A percentile compares a stretch with the other conserved stretches of the same genome.
These are phyloP conservation scores for Mucor saturninus DNA, from an alignment of 371 early-diverging fungal species.

Conservation along the genomic window DNA sequence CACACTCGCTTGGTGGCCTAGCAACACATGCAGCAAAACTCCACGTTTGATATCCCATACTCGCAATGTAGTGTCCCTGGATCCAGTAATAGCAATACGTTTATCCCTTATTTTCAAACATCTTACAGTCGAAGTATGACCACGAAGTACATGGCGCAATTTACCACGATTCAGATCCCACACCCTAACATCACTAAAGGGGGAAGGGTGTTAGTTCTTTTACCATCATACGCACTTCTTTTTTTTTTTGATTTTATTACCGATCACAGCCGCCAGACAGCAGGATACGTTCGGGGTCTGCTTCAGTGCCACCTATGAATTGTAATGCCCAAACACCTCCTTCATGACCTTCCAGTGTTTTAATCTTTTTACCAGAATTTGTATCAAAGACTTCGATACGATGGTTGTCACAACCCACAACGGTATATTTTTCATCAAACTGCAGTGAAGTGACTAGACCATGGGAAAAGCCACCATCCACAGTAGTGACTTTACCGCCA, in stretches of 20 bases:
- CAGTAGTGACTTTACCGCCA: conserved; percentile 68
- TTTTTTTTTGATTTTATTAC: conserved; percentile 23
- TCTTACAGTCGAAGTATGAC: conserved; percentile 91
- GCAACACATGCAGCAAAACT: conserved; percentile 59
- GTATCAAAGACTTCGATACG: conserved; percentile 85
- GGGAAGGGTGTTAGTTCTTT: neutral
- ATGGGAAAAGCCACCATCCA: conserved; percentile 74
- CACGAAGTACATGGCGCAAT: conserved; percentile 80
- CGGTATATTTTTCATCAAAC: conserved; percentile 83
- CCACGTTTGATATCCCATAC: conserved; percentile 84
- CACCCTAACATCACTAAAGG: conserved; percentile 75
- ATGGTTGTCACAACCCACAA: conserved; percentile 84
- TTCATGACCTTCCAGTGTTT: conserved; percentile 67
- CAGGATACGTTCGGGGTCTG: conserved; percentile 74
- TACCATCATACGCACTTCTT: neutral
- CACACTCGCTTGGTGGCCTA: conserved; percentile 81
- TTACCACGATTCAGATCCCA: conserved; percentile 86
- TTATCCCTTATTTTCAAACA: conserved; percentile 78
- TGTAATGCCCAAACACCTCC: conserved; percentile 29
- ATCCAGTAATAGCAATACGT: conserved; percentile 82
- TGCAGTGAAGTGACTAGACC: conserved; percentile 87
- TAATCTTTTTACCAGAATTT: conserved; percentile 62
- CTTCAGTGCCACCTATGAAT: conserved; percentile 46
- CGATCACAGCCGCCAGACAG: conserved; percentile 83
- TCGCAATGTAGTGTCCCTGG: conserved; percentile 84